Conservation (phyloP, 495 filamentous ascomycete genomes). For the Penicillium silybi region DNA sequence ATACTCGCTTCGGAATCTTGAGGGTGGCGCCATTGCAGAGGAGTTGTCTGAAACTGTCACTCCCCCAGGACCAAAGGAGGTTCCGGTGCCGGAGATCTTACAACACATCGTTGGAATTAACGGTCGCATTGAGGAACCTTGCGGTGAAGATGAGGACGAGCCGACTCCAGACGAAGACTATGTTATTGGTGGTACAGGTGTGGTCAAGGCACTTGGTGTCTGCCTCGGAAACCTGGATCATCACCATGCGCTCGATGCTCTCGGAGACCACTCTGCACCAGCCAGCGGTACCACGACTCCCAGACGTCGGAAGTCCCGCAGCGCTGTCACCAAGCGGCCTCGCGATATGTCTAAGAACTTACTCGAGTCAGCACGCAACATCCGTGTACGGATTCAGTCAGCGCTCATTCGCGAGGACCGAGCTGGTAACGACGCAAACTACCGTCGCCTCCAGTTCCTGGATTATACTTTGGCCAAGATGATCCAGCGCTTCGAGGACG, state of each 20-base stretch:
- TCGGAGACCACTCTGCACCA: slow-evolving; percentile 37
- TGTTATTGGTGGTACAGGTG: slow-evolving; percentile 90
- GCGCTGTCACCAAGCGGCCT: slow-evolving; percentile 57
- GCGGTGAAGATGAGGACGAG: slow-evolving; percentile 58
- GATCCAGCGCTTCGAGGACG: slow-evolving; percentile 91
- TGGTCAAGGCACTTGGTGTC: slow-evolving; percentile 89
- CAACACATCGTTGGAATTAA: slow-evolving; percentile 58
- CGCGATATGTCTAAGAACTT: slow-evolving; percentile 91
- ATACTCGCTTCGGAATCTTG: slow-evolving; percentile 89
- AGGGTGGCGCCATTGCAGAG: slow-evolving; percentile 52
- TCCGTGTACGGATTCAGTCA: slow-evolving; percentile 76
- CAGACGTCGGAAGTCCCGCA: slow-evolving; percentile 38
- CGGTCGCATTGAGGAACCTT: slow-evolving; percentile 31
- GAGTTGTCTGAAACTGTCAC: slow-evolving; percentile 35
- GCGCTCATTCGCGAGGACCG: slow-evolving; percentile 75
- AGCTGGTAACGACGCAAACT: slow-evolving; percentile 62
- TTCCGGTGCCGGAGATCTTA: slow-evolving; percentile 61
- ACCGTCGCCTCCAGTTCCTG: slow-evolving; percentile 86
- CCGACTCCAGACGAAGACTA: slow-evolving; percentile 87
- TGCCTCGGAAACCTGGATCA: slow-evolving; percentile 70
- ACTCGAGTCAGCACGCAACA: slow-evolving; percentile 79
- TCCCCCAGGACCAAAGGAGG: slow-evolving; percentile 32
- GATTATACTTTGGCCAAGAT: slow-evolving; percentile 85
- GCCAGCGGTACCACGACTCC: slow-evolving; percentile 55
- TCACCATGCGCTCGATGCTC: slow-evolving; percentile 21